Evolutionary conservation across 495 filamentous ascomycete species (phyloP).

Genomic region (Cairneyella variabilis): DNA sequence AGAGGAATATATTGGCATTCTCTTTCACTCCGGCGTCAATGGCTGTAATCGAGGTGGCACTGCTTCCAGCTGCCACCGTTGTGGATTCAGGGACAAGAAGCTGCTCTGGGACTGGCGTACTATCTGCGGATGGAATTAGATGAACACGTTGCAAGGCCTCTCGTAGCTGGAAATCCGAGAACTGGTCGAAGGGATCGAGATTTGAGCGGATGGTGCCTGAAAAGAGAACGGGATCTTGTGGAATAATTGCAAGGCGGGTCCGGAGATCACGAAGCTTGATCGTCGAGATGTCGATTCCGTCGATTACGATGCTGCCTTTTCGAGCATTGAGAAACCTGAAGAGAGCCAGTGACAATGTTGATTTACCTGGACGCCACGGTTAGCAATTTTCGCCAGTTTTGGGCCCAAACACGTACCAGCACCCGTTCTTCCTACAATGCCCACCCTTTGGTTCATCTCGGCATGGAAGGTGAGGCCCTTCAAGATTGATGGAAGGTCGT

Average conservation of each 20-base stretch:
- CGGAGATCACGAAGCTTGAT: conserved; percentile 45
- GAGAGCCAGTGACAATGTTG: conserved; percentile 39
- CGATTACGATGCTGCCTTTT: conserved; percentile 40
- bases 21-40: background rate
- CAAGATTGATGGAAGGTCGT: conserved; percentile 38
- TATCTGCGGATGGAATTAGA: conserved; percentile 37
- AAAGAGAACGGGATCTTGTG: conserved; percentile 50
- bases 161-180: conserved; percentile 49
- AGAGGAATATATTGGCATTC: conserved; percentile 40
- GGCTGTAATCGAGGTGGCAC: conserved; percentile 6
- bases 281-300: conserved; percentile 45
- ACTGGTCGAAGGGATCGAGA: conserved; percentile 45
- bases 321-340: conserved; percentile 44
- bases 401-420: conserved; percentile 36
- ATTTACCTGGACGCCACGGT: no score
- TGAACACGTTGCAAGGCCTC: conserved; percentile 55
- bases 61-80: conserved; percentile 9
- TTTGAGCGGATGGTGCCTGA: conserved; percentile 45
- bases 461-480: conserved; percentile 40
- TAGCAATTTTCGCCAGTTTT: no score
- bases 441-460: conserved; percentile 36
- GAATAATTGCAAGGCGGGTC: conserved; percentile 44
- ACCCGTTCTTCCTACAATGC: conserved; percentile 49
- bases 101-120: conserved; percentile 11
- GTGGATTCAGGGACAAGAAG: background rate